Base-by-base conservation (phyloP, 2,329 filamentous ascomycete species). In the Alternaria sp. region DNA sequence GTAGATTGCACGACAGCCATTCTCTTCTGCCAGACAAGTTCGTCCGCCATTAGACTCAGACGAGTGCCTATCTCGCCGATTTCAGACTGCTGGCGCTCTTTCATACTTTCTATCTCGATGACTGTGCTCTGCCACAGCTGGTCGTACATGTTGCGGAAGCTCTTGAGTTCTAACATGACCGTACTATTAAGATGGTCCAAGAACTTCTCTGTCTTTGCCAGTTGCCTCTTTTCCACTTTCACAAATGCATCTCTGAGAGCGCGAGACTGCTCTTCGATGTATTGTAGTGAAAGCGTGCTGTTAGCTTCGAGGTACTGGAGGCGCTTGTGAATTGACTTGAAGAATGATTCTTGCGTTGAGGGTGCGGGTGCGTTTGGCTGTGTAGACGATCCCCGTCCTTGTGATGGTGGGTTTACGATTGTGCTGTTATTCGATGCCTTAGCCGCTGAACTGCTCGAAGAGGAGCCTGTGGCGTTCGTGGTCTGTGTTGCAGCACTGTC, bases 81-180 rank as follows among this genome's bases (percentile, higher is more conserved):
- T 76, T 98, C 94, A 59, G 89, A 87, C 74, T 94, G 89, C 15
- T 92, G 92, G 70, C 93, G 90, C 75, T 97, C 91, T 45, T 93
- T 90, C 78, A 97, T 95, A 45, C 89, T 90, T 77, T 97, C 93
- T 13, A 98, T 87, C 28, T 96, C 94, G 59, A 97, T 90, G 21
- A 97, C 91, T 11, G 96, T 97, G 19, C 92, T 95, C 80, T 97
- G 94, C 94, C 95, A 98, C 12, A 98, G 89, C 75, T 97, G 93
- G 76, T 98, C 95, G 79, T 98, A 98, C 77, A 97, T 92, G 62
- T 90, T 88, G 56, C 93, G 88, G 53, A 79, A 79, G 25, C 70
- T 71, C 62, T 76, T 76, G n/a, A 79, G 64, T 78, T 99, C 96
- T 15, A 88, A 86, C 43, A 97, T 86, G 1, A 98, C 93, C 0